Conservation (phyloP, 23 red algal species). For the Cyanidioschyzon merolae region DNA sequence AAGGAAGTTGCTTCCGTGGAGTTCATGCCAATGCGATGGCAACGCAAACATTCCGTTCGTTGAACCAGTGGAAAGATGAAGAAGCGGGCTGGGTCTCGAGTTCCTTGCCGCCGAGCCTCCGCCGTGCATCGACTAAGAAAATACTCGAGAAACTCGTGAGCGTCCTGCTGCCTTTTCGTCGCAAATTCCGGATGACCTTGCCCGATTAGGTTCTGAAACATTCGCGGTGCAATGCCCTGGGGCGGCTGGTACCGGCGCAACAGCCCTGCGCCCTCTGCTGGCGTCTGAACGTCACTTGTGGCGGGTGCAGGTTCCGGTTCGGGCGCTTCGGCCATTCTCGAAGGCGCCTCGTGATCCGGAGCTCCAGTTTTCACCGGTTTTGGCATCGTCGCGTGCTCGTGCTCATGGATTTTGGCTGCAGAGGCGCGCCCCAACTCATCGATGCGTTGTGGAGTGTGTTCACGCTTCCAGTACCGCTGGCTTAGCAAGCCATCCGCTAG, state of each 20-base stretch:
- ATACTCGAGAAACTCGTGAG: conserved; percentile 86
- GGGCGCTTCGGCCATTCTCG: too few relatives aligned
- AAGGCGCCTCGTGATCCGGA: too few relatives aligned
- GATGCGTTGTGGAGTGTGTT: background rate
- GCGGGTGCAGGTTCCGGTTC: too few relatives aligned
- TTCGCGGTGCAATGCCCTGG: conserved; percentile 44
- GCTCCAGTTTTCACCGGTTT: background rate
- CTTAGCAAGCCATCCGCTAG: conserved; percentile 22
- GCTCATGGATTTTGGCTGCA: background rate
- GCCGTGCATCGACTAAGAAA: conserved; percentile 44
- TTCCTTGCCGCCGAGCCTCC: conserved; percentile 28
- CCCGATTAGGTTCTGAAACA: conserved; percentile 83
- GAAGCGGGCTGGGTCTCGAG: background rate
- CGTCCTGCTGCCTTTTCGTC: conserved; percentile 76
- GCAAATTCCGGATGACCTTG: conserved; percentile 76
- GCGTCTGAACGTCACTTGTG: too few relatives aligned
- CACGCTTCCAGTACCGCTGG: conserved; percentile 10
- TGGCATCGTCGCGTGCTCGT: background rate
- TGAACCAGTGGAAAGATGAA: conserved; percentile 17
- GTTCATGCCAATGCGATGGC: conserved; percentile 35
- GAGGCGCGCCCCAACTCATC: background rate
- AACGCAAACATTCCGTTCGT: conserved; percentile 46
- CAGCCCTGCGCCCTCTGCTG: too few relatives aligned
- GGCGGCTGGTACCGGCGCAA: background rate
- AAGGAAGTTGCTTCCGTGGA: conserved; percentile 30